These are phyloP conservation scores for Venturia aucupariae DNA, from an alignment of 2,329 filamentous ascomycete species.

Conservation along the genomic window DNA sequence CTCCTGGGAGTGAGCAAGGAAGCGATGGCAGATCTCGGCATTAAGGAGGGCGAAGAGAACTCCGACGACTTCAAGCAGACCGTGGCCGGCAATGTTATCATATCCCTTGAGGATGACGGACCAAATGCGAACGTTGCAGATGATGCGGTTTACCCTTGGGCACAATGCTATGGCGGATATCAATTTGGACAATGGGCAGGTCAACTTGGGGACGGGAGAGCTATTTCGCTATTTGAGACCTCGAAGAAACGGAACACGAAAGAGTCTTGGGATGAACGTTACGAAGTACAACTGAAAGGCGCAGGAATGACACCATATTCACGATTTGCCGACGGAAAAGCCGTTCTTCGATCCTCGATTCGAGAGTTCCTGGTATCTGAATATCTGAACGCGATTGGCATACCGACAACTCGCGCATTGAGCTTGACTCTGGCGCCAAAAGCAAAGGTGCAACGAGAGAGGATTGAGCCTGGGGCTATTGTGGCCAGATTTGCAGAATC, in stretches of 20 bases:
- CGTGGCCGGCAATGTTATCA: conserved; percentile 73
- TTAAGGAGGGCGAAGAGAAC: conserved; percentile 57
- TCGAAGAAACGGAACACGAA: conserved; percentile 62
- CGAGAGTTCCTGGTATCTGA: conserved; percentile 92
- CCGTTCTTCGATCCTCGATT: conserved; percentile 85
- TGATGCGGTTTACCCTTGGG: conserved; percentile 84
- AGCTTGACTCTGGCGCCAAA: conserved; percentile 70
- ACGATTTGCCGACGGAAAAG: conserved; percentile 91
- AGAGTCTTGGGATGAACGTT: conserved; percentile 39
- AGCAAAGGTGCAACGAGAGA: conserved; percentile 66
- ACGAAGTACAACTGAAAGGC: conserved; percentile 91
- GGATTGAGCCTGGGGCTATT: conserved; percentile 80
- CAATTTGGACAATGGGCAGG: conserved; percentile 80
- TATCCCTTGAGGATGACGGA: conserved; percentile 58
- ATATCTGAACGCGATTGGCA: conserved; percentile 71
- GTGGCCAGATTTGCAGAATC: conserved; percentile 84
- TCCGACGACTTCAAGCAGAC: conserved; percentile 67
- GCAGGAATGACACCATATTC: conserved; percentile 91
- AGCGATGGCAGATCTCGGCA: conserved; percentile 72
- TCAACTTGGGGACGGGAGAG: conserved; percentile 87
- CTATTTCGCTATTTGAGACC: conserved; percentile 87
- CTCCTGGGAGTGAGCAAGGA: conserved; percentile 71
- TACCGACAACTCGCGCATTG: conserved; percentile 79
- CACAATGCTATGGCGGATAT: conserved; percentile 88
- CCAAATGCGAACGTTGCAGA: conserved; percentile 47